phyloP scores from a whole-genome alignment of 2,329 filamentous ascomycete genomes.

The Claviceps africana region DNA sequence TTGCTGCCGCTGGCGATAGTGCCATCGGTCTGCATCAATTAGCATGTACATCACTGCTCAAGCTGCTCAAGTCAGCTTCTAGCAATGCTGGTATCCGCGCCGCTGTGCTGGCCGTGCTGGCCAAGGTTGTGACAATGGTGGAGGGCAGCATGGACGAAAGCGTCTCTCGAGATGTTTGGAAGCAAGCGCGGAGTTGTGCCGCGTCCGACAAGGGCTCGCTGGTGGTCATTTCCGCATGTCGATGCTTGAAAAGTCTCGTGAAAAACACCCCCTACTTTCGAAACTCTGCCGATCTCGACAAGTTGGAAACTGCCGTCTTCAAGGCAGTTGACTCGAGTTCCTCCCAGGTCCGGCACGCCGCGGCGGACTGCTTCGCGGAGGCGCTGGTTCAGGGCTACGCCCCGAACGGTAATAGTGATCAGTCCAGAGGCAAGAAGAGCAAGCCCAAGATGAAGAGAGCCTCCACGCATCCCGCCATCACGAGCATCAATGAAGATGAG shows the following conservation, averaged over 20 bases:
- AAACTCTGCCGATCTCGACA: conserved; percentile 82
- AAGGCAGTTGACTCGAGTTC: conserved; percentile 74
- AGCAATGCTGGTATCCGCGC: conserved; percentile 72
- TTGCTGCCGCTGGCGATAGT: conserved; percentile 85
- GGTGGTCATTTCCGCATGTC: conserved; percentile 65
- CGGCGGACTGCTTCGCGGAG: conserved; percentile 71
- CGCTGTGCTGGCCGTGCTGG: conserved; percentile 60
- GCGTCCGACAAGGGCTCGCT: conserved; percentile 69
- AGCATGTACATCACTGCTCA: conserved; percentile 57
- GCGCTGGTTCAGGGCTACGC: conserved; percentile 72
- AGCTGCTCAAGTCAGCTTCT: conserved; percentile 64
- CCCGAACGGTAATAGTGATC: conserved; percentile 30
- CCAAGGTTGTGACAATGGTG: conserved; percentile 64
- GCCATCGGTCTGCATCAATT: conserved; percentile 71
- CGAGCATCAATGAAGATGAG: conserved; percentile 43
- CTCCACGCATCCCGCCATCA: conserved; percentile 44
- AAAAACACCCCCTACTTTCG: conserved; percentile 69
- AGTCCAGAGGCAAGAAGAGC: conserved; percentile 52
- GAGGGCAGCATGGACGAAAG: conserved; percentile 66
- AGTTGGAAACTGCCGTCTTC: conserved; percentile 66
- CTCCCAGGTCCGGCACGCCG: conserved; percentile 65
- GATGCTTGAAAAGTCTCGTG: conserved; percentile 61
- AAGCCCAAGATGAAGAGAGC: conserved; percentile 47
- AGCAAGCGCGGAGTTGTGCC: conserved; percentile 66
- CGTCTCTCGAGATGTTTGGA: conserved; percentile 84